Evolutionary conservation across 2,329 filamentous ascomycete species (phyloP).

Genomic region (Monilinia fructicola): DNA sequence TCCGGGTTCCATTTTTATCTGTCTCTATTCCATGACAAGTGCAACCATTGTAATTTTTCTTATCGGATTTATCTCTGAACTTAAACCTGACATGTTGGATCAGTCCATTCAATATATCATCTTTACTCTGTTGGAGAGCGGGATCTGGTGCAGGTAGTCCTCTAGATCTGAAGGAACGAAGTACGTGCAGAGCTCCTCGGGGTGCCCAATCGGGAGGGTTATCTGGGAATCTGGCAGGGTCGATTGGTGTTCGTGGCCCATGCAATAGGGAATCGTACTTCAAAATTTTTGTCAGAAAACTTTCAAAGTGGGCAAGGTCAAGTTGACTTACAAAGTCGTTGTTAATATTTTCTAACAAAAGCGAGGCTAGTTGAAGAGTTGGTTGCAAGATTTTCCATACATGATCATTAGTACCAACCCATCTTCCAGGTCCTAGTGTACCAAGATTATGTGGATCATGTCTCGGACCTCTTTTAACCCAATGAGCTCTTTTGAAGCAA

Average conservation of each 20-base stretch:
- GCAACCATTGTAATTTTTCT: neutral
- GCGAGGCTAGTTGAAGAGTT: slow-evolving; percentile 1
- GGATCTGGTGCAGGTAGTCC: slow-evolving; percentile 1
- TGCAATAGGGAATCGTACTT: slow-evolving; percentile 2
- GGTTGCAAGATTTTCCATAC: slow-evolving; percentile 11
- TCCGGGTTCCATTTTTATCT: neutral
- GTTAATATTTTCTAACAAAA: neutral
- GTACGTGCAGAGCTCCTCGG: neutral
- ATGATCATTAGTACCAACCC: neutral
- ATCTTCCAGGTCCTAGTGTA: neutral
- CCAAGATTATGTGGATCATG: neutral
- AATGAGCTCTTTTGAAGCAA: neutral
- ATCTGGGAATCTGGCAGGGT: neutral
- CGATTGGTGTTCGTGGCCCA: slow-evolving; percentile 3
- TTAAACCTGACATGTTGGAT: neutral
- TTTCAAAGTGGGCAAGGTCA: neutral
- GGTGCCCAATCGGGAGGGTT: neutral
- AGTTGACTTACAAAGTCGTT: neutral
- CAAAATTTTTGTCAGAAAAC: neutral
- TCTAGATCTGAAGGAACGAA: neutral
- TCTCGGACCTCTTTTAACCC: neutral
- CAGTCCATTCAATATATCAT: neutral
- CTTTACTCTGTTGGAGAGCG: slow-evolving; percentile 4
- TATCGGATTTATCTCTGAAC: neutral
- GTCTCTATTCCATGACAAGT: neutral